Conservation (phyloP, 441 rosid species). For the Erodium chrysanthum region DNA sequence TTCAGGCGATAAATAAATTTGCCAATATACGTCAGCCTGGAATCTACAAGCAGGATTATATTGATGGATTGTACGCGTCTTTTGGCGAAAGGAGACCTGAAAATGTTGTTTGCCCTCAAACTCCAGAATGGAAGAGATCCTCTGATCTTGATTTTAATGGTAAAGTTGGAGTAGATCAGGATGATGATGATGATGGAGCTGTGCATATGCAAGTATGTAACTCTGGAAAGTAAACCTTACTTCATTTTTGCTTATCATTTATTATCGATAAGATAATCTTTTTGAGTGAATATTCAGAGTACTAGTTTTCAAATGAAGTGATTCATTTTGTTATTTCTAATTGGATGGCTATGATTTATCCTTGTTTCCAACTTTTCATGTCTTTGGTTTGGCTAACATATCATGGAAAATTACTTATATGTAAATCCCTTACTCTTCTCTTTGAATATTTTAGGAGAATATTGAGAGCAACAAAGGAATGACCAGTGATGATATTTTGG, state of each 20-base stretch:
- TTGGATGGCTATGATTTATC: neutral
- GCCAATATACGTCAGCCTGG: conserved; percentile 93
- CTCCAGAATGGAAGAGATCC: conserved; percentile 97
- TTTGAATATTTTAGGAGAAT: conserved; percentile 41
- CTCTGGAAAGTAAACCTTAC: conserved; percentile 17
- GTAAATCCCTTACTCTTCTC: neutral
- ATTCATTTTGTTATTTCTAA: conserved; percentile 4
- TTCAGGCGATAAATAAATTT: conserved; percentile 76
- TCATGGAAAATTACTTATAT: neutral
- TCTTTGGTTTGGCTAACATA: neutral
- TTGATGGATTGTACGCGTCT: conserved; percentile 64
- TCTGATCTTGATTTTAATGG: conserved; percentile 93
- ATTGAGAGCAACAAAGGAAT: conserved; percentile 41
- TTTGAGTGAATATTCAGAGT: neutral
- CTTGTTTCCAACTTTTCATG: neutral
- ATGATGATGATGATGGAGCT: conserved; percentile 66
- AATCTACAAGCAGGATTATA: conserved; percentile 84
- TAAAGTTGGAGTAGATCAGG: conserved; percentile 81
- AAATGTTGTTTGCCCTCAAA: conserved; percentile 55
- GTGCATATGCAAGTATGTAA: conserved; percentile 51
- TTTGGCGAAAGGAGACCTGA: conserved; percentile 90
- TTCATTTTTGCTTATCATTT: neutral
- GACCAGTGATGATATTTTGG: conserved; percentile 96
- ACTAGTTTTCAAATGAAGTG: neutral
- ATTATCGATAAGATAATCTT: neutral